These are phyloP conservation scores for Ophiostoma populinum DNA, from an alignment of 2,329 filamentous ascomycete species.

Conservation along the genomic window DNA sequence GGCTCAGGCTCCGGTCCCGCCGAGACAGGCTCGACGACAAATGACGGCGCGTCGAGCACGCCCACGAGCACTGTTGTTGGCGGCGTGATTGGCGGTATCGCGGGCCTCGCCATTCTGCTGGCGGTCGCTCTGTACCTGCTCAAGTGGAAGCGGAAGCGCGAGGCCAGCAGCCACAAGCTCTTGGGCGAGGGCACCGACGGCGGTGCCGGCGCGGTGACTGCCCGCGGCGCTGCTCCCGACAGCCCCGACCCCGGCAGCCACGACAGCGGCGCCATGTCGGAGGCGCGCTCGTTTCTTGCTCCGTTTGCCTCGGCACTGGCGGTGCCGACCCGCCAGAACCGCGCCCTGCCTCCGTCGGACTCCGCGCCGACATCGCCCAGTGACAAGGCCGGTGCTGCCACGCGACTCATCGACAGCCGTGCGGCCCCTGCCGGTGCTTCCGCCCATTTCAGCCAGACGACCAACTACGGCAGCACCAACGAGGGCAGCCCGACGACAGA, in stretches of 20 bases:
- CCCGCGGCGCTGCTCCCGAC: conserved; percentile 10
- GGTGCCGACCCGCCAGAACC: too few species aligned
- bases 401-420: too few species aligned
- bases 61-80: conserved; percentile 29
- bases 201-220: conserved; percentile 12
- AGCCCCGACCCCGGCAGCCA: background rate
- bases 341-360: too few species aligned
- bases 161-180: conserved; percentile 22
- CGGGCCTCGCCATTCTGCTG: conserved; percentile 38
- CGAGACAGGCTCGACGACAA: conserved; percentile 11
- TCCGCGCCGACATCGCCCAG: too few species aligned
- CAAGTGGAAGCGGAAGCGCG: conserved; percentile 30
- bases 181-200: conserved; percentile 21
- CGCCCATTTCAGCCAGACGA: too few species aligned
- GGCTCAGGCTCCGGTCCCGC: conserved; percentile 11
- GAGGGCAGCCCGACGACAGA: conserved; percentile 18
- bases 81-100: conserved; percentile 38
- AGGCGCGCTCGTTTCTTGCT: conserved; percentile 29
- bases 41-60: conserved; percentile 11
- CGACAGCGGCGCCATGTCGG: conserved; percentile 24
- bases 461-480: too few species aligned
- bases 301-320: conserved; percentile 31
- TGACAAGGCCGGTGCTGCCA: too few species aligned
- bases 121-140: conserved; percentile 35
- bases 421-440: too few species aligned